phyloP scores from a whole-genome alignment of 2,329 filamentous ascomycete species.

The Xylariomycetidae sp. region DNA sequence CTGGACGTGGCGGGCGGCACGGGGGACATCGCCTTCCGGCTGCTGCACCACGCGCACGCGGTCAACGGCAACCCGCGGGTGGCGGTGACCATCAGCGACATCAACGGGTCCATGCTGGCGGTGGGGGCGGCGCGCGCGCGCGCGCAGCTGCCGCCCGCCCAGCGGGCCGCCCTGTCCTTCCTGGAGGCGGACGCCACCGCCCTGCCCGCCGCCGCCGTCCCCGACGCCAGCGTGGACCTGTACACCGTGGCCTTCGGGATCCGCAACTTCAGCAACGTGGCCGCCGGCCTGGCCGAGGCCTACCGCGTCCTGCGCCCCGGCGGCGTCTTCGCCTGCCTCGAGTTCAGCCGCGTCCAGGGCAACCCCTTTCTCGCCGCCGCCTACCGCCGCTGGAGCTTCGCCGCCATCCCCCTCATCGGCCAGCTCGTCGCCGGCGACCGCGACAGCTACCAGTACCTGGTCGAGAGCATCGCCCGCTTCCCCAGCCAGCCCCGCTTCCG shows the following conservation, averaged over 20 bases:
- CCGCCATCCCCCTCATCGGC: conserved; percentile 88
- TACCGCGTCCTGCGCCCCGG: conserved; percentile 87
- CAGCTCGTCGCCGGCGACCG: conserved; percentile 90
- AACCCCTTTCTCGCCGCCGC: conserved; percentile 71
- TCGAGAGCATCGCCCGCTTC: conserved; percentile 95
- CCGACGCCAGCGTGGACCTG: conserved; percentile 71
- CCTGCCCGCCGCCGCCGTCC: conserved; percentile 52
- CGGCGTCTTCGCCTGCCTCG: conserved; percentile 91
- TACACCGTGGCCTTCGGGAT: conserved; percentile 99
- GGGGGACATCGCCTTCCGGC: conserved; percentile 94
- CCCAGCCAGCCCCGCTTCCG: conserved; percentile 80
- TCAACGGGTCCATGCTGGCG: conserved; percentile 89
- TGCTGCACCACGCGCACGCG: conserved; percentile 79
- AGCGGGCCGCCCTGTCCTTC: conserved; percentile 61
- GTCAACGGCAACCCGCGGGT: conserved; percentile 76
- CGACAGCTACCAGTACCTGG: conserved; percentile 96
- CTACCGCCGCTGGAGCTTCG: conserved; percentile 95
- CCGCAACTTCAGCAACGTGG: conserved; percentile 92
- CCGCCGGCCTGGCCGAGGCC: conserved; percentile 74
- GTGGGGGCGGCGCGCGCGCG: conserved; percentile 78
- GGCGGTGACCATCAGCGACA: conserved; percentile 87
- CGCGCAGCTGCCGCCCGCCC: conserved; percentile 40
- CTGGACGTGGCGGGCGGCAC: conserved; percentile 96
- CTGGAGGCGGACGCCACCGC: conserved; percentile 86
- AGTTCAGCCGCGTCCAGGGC: conserved; percentile 75